phyloP scores from a whole-genome alignment of 78 protist genomes.

The Ministeria vibrans region DNA sequence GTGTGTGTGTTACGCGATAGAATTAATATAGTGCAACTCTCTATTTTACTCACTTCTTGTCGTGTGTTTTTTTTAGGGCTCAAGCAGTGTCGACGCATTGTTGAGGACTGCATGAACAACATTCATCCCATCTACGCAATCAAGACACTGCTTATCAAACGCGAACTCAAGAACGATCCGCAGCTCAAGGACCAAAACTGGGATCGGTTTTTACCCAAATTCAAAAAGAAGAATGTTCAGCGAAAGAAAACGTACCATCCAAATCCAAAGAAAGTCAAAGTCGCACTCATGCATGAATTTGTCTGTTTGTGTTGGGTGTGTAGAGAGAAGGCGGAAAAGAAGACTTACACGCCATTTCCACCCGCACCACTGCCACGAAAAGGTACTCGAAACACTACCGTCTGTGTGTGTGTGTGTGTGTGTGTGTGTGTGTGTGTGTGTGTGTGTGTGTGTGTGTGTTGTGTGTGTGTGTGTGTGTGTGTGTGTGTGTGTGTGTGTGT shows the following conservation, averaged over 20 bases:
- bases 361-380: constrained; percentile 57
- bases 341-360: constrained; percentile 78
- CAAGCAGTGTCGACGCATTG: constrained; percentile 73
- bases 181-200: constrained; percentile 77
- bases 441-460: too few species aligned
- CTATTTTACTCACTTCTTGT: not conserved
- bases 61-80: not conserved
- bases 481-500: not conserved
- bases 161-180: constrained; percentile 87
- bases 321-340: constrained; percentile 25
- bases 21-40: not conserved
- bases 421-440: not conserved
- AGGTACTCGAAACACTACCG: not conserved
- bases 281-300: too few species aligned
- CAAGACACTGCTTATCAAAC: constrained; percentile 91
- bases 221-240: constrained; percentile 68
- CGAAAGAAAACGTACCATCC: constrained; percentile 27
- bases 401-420: not conserved
- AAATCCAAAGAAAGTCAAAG: too few species aligned
- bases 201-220: constrained; percentile 93
- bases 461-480: not conserved
- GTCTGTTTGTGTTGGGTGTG: too few species aligned
- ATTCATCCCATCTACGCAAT: constrained; percentile 97
- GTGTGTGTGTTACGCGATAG: not conserved
- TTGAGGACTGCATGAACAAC: constrained; percentile 94